phyloP scores from a whole-genome alignment of 1,139 yeast genomes.

The Kurtzmaniella natalensis region DNA sequence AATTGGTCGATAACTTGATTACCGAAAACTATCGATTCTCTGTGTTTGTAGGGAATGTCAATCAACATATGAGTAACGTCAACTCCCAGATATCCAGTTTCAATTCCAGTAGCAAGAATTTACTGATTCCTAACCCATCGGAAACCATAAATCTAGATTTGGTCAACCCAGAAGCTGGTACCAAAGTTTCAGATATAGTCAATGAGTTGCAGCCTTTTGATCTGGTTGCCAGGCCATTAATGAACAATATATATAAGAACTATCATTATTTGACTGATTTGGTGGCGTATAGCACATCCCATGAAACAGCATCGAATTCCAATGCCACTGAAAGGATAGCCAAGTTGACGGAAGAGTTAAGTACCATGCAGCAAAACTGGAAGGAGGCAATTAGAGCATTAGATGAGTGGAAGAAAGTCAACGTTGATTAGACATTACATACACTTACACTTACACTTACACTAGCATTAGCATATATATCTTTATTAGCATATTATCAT shows the following conservation, averaged over 20 bases:
- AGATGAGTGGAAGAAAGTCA: slow-evolving; percentile 42
- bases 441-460: too few species aligned
- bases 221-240: slow-evolving; percentile 30
- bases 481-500: too few species aligned
- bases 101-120: slow-evolving; percentile 10
- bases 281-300: slow-evolving; percentile 12
- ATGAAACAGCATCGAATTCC: slow-evolving; percentile 10
- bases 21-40: slow-evolving; percentile 37
- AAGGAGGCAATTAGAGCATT: slow-evolving; percentile 42
- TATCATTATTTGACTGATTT: slow-evolving; percentile 24
- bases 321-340: slow-evolving; percentile 13
- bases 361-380: slow-evolving; percentile 36
- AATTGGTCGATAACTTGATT: slow-evolving; percentile 36
- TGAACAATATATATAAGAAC: slow-evolving; percentile 25
- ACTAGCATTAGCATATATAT: too few species aligned
- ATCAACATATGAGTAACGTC: slow-evolving; percentile 23
- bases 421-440: too few species aligned
- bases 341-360: slow-evolving; percentile 33
- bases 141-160: slow-evolving; percentile 23
- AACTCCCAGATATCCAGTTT: slow-evolving; percentile 22
- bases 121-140: slow-evolving; percentile 30
- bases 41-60: slow-evolving; percentile 27
- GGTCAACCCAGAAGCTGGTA: slow-evolving; percentile 14
- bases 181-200: slow-evolving; percentile 17
- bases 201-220: slow-evolving; percentile 37